Percentiles rank a stretch among this genome's conserved stretches.
Conservation (phyloP, 768 basidiomycete species). For the Russula compacta region DNA sequence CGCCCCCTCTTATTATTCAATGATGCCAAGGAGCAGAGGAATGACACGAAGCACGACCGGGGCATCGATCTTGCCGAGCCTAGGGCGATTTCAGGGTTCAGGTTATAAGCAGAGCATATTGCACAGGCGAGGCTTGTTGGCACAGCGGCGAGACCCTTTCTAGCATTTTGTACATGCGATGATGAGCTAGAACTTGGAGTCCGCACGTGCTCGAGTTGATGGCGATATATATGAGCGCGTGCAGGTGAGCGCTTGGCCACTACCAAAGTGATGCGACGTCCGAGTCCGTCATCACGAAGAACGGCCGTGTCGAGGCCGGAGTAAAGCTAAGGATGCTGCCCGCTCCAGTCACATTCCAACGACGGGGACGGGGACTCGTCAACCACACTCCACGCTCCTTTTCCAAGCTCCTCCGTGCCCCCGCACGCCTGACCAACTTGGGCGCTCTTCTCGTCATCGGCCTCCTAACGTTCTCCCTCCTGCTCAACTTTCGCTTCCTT, state of each 20-base stretch:
- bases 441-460: conserved; percentile 46
- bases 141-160: too few relatives aligned
- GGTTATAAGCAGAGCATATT: too few relatives aligned
- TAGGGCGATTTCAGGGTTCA: too few relatives aligned
- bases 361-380: neutral
- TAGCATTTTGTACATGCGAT: too few relatives aligned
- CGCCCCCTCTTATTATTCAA: conserved; percentile 12
- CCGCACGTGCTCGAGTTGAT: too few relatives aligned
- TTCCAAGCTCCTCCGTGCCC: conserved; percentile 35
- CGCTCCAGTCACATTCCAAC: conserved; percentile 7
- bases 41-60: too few relatives aligned
- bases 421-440: conserved; percentile 74
- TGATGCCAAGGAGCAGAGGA: too few relatives aligned
- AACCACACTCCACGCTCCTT: conserved; percentile 2
- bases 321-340: neutral
- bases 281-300: neutral
- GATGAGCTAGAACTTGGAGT: too few relatives aligned
- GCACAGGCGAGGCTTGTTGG: too few relatives aligned
- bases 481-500: conserved; percentile 46
- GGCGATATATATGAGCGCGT: too few relatives aligned
- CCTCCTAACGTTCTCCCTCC: conserved; percentile 40
- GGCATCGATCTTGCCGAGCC: too few relatives aligned
- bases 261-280: neutral
- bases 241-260: too few relatives aligned
- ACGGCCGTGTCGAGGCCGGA: neutral